These are phyloP conservation scores for Suillus plorans DNA, from an alignment of 768 basidiomycete genomes.

Conservation along the genomic window DNA sequence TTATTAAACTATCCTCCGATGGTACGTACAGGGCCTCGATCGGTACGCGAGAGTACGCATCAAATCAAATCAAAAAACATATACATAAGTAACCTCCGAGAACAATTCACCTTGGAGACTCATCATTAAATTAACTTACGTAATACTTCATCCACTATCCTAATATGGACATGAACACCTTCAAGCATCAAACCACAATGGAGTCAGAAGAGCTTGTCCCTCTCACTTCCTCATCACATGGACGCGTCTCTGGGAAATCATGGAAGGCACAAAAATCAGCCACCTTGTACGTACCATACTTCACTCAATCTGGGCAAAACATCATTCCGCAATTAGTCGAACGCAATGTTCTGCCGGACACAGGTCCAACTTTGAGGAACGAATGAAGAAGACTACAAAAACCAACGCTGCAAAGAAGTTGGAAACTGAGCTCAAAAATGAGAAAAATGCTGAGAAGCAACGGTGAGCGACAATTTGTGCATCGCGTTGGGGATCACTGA, in stretches of 20 bases:
- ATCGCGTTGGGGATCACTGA: background rate
- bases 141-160: background rate
- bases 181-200: background rate
- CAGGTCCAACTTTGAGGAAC: slow-evolving; percentile 68
- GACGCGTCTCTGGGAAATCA: slow-evolving; percentile 66
- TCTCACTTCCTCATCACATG: slow-evolving; percentile 59
- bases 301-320: slow-evolving; percentile 2
- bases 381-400: slow-evolving; percentile 68
- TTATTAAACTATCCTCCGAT: background rate
- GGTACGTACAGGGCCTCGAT: too few relatives aligned
- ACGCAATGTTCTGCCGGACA: slow-evolving; percentile 65
- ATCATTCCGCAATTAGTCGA: slow-evolving; percentile 37
- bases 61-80: background rate
- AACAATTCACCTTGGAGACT: background rate
- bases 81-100: background rate
- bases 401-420: slow-evolving; percentile 72
- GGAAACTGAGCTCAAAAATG: slow-evolving; percentile 70
- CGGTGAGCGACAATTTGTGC: slow-evolving; percentile 39
- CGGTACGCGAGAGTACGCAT: too few relatives aligned
- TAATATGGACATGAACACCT: background rate
- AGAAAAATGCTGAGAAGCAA: slow-evolving; percentile 66
- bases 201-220: slow-evolving; percentile 18
- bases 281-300: slow-evolving; percentile 42
- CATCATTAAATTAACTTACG: background rate
- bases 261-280: slow-evolving; percentile 59